phyloP scores from a whole-genome alignment of 2,329 filamentous ascomycete species.

The Penicillium brasilianum region DNA sequence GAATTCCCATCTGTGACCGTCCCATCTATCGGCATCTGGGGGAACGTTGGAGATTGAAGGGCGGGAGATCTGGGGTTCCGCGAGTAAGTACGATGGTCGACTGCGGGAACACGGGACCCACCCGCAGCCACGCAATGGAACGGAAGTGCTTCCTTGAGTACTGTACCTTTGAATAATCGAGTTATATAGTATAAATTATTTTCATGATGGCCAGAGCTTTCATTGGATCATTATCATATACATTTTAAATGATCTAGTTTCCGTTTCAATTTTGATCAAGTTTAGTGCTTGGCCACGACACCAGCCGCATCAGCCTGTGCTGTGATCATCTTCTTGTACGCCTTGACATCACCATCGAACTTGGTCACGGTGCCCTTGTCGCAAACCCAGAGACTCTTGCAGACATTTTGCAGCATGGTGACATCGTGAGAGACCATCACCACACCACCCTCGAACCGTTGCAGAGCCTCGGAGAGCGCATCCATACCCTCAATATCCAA shows the following conservation, averaged over 20 bases:
- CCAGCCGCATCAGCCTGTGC: constrained; percentile 87
- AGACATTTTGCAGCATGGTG: constrained; percentile 96
- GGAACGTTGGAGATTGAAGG: constrained; percentile 3
- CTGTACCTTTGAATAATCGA: background rate
- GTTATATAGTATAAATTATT: background rate
- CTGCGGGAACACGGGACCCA: constrained; percentile 25
- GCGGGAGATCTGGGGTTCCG: constrained; percentile 21
- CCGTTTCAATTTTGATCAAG: background rate
- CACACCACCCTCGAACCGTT: constrained; percentile 89
- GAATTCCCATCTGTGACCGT: constrained; percentile 14
- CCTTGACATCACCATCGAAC: constrained; percentile 92
- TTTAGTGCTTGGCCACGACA: constrained; percentile 61
- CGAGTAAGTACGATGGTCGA: constrained; percentile 13
- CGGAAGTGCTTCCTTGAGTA: background rate
- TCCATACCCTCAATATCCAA: constrained; percentile 99
- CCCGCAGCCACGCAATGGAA: background rate
- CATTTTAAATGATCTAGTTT: background rate
- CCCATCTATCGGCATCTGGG: background rate
- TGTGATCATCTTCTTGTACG: constrained; percentile 95
- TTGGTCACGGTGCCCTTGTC: constrained; percentile 93
- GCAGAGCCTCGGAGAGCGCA: constrained; percentile 81
- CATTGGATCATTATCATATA: constrained; percentile 1
- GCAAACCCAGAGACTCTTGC: constrained; percentile 94
- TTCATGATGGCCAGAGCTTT: background rate
- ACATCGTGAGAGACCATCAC: constrained; percentile 99